Evolutionary conservation across 2,329 filamentous ascomycete genomes (phyloP).

Genomic region (Sporothrix schenckii): DNA sequence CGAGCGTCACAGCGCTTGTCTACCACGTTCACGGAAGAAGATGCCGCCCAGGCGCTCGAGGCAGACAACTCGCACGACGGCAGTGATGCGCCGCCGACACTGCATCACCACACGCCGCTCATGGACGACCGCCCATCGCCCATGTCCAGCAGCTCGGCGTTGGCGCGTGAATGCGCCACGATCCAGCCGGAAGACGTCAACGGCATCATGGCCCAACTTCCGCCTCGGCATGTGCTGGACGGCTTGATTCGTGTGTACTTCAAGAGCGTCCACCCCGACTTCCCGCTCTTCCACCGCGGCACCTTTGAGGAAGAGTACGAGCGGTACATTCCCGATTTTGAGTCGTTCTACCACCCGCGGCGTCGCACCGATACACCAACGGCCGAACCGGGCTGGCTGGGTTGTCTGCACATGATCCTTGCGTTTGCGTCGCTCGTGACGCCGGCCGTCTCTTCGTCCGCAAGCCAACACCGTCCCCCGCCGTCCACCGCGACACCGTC

Average conservation of each 20-base stretch:
- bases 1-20: slow-evolving; percentile 9
- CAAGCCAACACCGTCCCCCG: neutral
- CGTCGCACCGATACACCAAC: neutral
- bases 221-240: slow-evolving; percentile 40
- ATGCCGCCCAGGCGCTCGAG: slow-evolving; percentile 40
- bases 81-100: neutral
- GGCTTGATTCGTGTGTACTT: slow-evolving; percentile 44
- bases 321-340: neutral
- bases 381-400: slow-evolving; percentile 20
- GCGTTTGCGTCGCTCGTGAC: slow-evolving; percentile 18
- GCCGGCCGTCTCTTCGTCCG: neutral
- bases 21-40: slow-evolving; percentile 38
- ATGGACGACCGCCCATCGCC: slow-evolving; percentile 37
- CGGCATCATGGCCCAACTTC: slow-evolving; percentile 40
- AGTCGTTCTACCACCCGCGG: slow-evolving; percentile 14
- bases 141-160: slow-evolving; percentile 39
- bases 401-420: slow-evolving; percentile 25
- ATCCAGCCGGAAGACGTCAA: slow-evolving; percentile 40
- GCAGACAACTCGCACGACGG: slow-evolving; percentile 31
- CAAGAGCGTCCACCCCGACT: slow-evolving; percentile 41
- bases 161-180: slow-evolving; percentile 40
- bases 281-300: slow-evolving; percentile 25
- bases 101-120: neutral
- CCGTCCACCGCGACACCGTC: neutral
- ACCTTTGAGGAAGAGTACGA: slow-evolving; percentile 27